These are phyloP conservation scores for Diaporthe amygdali DNA, from an alignment of 2,329 filamentous ascomycete genomes.

Conservation along the genomic window DNA sequence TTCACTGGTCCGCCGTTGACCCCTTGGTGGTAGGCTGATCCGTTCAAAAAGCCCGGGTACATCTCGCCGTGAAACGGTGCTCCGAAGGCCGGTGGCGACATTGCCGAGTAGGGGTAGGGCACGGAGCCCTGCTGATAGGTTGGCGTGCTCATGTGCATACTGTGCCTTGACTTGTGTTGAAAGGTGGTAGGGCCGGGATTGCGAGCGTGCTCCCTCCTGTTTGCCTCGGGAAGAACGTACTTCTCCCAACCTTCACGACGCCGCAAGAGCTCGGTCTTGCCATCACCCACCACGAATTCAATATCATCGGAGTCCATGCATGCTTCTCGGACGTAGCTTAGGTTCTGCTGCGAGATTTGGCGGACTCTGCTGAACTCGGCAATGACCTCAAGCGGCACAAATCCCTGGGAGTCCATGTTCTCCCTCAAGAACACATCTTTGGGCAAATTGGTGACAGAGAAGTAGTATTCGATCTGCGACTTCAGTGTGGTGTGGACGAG, in stretches of 20 bases:
- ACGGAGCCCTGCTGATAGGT: conserved; percentile 28
- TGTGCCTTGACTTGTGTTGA: conserved; percentile 34
- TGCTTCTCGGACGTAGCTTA: conserved; percentile 75
- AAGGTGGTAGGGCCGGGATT: conserved; percentile 67
- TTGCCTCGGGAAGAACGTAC: conserved; percentile 75
- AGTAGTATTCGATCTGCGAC: conserved; percentile 84
- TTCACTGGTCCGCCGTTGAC: conserved; percentile 44
- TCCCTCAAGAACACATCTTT: conserved; percentile 89
- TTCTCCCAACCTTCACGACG: conserved; percentile 77
- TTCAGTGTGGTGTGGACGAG: conserved; percentile 47
- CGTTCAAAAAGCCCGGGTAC: conserved; percentile 39
- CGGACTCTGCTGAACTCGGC: conserved; percentile 87
- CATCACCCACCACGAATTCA: conserved; percentile 76
- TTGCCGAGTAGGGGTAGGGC: conserved; percentile 34
- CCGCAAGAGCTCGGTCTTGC: conserved; percentile 80
- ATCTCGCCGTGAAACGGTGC: conserved; percentile 27
- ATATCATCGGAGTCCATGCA: conserved; percentile 75
- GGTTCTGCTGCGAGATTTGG: conserved; percentile 68
- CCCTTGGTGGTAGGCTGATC: conserved; percentile 31
- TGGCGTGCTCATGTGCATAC: conserved; percentile 31
- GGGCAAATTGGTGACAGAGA: conserved; percentile 93
- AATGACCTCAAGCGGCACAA: conserved; percentile 81
- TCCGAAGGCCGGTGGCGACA: conserved; percentile 18
- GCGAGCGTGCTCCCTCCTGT: conserved; percentile 75
- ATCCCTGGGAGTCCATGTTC: conserved; percentile 95